Percentiles rank a stretch among this genome's conserved stretches.
phyloP scores from a whole-genome alignment of 805 yeast species.

The Hanseniaspora occidentalis region DNA sequence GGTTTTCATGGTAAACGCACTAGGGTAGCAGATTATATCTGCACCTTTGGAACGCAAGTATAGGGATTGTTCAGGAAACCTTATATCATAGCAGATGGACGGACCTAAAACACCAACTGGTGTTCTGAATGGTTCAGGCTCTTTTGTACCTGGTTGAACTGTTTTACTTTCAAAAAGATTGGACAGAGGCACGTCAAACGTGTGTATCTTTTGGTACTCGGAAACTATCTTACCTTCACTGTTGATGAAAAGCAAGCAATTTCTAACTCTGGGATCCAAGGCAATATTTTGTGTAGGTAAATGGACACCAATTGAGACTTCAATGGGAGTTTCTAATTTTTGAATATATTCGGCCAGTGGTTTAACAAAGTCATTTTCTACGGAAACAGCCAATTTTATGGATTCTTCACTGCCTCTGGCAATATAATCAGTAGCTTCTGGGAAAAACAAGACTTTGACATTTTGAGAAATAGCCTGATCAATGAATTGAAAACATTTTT shows the following conservation, averaged over 20 bases:
- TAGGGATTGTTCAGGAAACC: slow-evolving; percentile 74
- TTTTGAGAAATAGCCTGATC: slow-evolving; percentile 46
- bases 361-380: slow-evolving; percentile 31
- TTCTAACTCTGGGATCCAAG: slow-evolving; percentile 37
- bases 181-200: slow-evolving; percentile 74
- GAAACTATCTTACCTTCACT: slow-evolving; percentile 51
- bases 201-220: slow-evolving; percentile 73
- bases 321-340: slow-evolving; percentile 30
- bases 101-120: slow-evolving; percentile 56
- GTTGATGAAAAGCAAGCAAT: slow-evolving; percentile 62
- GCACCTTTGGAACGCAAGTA: slow-evolving; percentile 60
- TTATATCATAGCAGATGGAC: slow-evolving; percentile 74
- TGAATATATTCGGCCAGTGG: slow-evolving; percentile 33
- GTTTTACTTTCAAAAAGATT: slow-evolving; percentile 63
- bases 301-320: slow-evolving; percentile 81
- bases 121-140: slow-evolving; percentile 43
- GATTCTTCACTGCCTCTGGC: slow-evolving; percentile 61
- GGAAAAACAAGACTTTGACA: slow-evolving; percentile 66
- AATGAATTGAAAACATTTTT: slow-evolving; percentile 45
- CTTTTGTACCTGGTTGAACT: slow-evolving; percentile 62
- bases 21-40: slow-evolving; percentile 66
- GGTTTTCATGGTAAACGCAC: slow-evolving; percentile 86
- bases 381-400: slow-evolving; percentile 39
- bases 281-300: slow-evolving; percentile 38
- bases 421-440: slow-evolving; percentile 89